These are phyloP conservation scores for Aciculoconidium aculeatum DNA, from an alignment of 805 yeast genomes.

Conservation along the genomic window DNA sequence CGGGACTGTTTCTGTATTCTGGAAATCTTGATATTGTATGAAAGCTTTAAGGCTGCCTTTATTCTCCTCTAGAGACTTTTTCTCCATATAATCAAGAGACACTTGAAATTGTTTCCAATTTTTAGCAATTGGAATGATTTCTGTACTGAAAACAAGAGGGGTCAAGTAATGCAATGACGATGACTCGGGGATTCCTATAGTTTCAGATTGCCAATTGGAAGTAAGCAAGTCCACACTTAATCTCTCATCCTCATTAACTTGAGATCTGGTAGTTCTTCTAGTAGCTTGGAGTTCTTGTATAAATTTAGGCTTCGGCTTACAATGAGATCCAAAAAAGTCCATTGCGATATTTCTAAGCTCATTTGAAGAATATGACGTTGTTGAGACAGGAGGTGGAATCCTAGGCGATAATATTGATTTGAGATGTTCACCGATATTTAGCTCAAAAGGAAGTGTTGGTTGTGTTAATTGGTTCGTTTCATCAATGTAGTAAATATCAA, in stretches of 20 bases:
- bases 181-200: constrained; percentile 28
- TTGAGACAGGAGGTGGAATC: not conserved
- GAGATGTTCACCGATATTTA: constrained; percentile 23
- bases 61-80: constrained; percentile 8
- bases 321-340: constrained; percentile 28
- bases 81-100: constrained; percentile 18
- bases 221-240: not conserved
- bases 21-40: constrained; percentile 32
- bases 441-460: constrained; percentile 32
- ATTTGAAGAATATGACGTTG: constrained; percentile 6
- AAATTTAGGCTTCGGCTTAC: constrained; percentile 27
- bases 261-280: constrained; percentile 16
- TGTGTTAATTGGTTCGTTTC: constrained; percentile 24
- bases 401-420: not conserved
- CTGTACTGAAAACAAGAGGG: constrained; percentile 21
- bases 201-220: constrained; percentile 12
- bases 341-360: constrained; percentile 7
- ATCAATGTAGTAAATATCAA: constrained; percentile 27
- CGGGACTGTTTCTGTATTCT: constrained; percentile 13
- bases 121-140: constrained; percentile 27
- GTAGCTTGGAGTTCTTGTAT: constrained; percentile 17
- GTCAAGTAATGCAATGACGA: constrained; percentile 24
- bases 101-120: constrained; percentile 31
- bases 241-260: constrained; percentile 3
- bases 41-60: constrained; percentile 20